Evolutionary conservation across 2,329 filamentous ascomycete species (phyloP), one percentile per base, ranked within the genome.

Genomic region (Didymella pomorum): DNA sequence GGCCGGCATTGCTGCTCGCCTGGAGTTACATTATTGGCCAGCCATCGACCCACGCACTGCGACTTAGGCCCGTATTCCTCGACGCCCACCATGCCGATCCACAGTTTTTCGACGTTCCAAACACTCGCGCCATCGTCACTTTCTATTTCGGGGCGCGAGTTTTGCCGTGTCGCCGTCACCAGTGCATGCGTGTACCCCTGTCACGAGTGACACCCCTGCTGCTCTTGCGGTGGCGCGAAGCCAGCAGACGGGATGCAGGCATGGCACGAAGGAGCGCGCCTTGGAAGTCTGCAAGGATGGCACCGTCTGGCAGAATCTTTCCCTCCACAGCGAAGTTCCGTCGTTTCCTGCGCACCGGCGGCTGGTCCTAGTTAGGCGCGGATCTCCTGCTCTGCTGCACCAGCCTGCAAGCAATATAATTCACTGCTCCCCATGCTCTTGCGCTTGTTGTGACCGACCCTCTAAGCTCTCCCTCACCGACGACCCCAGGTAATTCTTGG

Each of bases 121-220:
- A 69, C 65, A 67, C 59, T 63, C 61, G 61, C 69, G 57, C 64
- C 56, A 65, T 59, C 52, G 60, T 65, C 58, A 58, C 28, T 58
- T 67, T 60, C 71, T 75, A 75, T 74, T 74, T 64, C 65, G 54
- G 64, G 66, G 62, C 10, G 45, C 53, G 57, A 55, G 58, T 62
- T 63, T 60, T 67, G 64, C 68, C 66, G 68, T 66, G 41, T 51
- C 56, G 62, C 63, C 66, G 68, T 64, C 60, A 64, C 66, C 51
- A 60, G 49, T 61, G 62, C 62, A 62, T 57, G 41, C 46, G 45
- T 29, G 8, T 4, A 45, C 35, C 54, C 54, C 48, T 57, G 54
- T 57, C 54, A 46, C 48, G 35, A 52, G 52, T 52, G 35, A 35
- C 52, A 57, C 61, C 56, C 51, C 56, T 56, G 25, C 60, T 55